Evolutionary conservation across 2,329 filamentous ascomycete genomes (phyloP).

Genomic region (Hymenoscyphus linearis): DNA sequence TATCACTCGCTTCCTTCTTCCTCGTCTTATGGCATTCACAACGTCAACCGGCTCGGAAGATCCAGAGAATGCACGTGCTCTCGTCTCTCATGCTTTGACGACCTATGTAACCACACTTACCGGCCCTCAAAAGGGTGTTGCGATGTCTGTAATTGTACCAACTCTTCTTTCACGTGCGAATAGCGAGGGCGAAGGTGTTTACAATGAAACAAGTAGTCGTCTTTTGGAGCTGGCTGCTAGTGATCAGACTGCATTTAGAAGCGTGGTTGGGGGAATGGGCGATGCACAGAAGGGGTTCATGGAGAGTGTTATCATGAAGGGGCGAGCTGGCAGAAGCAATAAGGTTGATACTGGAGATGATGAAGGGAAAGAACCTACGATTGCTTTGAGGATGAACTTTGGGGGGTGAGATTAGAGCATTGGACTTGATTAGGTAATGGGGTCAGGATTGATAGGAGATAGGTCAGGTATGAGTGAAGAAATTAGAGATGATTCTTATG

Average conservation of each 20-base stretch:
- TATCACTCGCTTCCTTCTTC: constrained; percentile 69
- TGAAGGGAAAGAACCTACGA: constrained; percentile 63
- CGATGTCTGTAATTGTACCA: constrained; percentile 72
- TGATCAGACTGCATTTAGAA: constrained; percentile 69
- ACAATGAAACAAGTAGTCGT: constrained; percentile 68
- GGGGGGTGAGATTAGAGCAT: constrained; percentile 33
- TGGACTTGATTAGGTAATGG: background rate
- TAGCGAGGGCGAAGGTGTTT: constrained; percentile 51
- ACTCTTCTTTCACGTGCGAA: constrained; percentile 68
- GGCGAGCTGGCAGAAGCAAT: constrained; percentile 39
- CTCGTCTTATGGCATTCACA: constrained; percentile 71
- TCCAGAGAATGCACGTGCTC: constrained; percentile 66
- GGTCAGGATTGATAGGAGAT: background rate
- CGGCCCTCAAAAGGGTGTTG: constrained; percentile 46
- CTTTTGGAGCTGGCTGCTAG: constrained; percentile 76
- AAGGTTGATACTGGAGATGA: constrained; percentile 38
- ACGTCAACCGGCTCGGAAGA: constrained; percentile 68
- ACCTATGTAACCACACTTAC: constrained; percentile 56
- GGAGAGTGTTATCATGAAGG: constrained; percentile 72
- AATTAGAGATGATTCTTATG: background rate
- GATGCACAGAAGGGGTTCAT: constrained; percentile 68
- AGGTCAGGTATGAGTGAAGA: background rate
- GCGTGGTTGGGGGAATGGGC: constrained; percentile 66
- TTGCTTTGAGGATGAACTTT: constrained; percentile 95
- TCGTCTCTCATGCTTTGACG: constrained; percentile 70